Evolutionary conservation across 192 early-diverging fungal genomes (phyloP).

Genomic region (Entophlyctis luteolus): DNA sequence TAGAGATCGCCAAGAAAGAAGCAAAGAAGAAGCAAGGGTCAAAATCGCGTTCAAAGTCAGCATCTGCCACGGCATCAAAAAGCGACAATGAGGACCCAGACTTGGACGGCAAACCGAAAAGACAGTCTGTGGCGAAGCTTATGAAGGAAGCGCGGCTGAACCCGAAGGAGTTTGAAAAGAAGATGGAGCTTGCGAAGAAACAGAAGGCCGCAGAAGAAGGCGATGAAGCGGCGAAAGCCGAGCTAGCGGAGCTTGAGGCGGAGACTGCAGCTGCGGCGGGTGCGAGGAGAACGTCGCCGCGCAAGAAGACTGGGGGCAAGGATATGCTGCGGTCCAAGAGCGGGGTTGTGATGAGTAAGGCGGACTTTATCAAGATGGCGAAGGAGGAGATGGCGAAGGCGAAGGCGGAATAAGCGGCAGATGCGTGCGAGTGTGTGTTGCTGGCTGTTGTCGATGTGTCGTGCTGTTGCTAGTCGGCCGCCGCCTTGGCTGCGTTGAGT

Average conservation of each 20-base stretch:
- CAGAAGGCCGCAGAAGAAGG: background rate
- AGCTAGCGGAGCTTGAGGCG: background rate
- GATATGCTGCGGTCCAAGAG: background rate
- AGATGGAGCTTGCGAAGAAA: background rate
- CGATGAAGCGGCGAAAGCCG: background rate
- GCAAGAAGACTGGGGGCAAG: conserved; percentile 3
- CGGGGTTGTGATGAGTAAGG: conserved; percentile 24
- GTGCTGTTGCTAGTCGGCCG: too few relatives aligned
- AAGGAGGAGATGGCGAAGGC: conserved; percentile 17
- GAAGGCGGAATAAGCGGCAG: too few relatives aligned
- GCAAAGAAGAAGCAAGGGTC: too few relatives aligned
- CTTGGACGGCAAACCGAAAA: background rate
- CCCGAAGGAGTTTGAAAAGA: background rate
- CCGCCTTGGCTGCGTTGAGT: too few relatives aligned
- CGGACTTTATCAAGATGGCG: conserved; percentile 17
- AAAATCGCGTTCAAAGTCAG: too few relatives aligned
- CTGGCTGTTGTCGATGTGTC: too few relatives aligned
- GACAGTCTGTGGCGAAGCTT: background rate
- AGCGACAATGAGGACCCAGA: conserved; percentile 12
- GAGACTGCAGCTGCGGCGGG: background rate
- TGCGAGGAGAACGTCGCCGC: too few relatives aligned
- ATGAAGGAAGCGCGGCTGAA: background rate
- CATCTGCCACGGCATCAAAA: background rate
- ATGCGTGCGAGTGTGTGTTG: too few relatives aligned
- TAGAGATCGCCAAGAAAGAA: background rate